These are phyloP conservation scores for Fusarium acutatum DNA, from an alignment of 2,329 filamentous ascomycete species.

Conservation along the genomic window DNA sequence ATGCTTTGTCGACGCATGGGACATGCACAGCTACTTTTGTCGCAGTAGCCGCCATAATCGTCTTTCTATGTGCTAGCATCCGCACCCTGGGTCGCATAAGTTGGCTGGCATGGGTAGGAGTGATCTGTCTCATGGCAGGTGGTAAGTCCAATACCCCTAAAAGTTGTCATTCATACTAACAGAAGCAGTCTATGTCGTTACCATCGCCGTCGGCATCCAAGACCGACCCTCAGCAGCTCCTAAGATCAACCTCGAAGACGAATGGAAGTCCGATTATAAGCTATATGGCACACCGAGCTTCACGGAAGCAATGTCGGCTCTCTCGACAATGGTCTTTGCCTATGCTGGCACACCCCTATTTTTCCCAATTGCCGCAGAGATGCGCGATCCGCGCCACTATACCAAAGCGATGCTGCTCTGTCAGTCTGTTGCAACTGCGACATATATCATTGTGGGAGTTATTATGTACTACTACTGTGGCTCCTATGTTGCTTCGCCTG, in stretches of 20 bases:
- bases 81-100: constrained; percentile 45
- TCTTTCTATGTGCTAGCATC: constrained; percentile 45
- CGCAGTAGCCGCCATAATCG: constrained; percentile 44
- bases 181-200: constrained; percentile 28
- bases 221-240: constrained; percentile 30
- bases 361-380: constrained; percentile 46
- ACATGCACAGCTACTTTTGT: constrained; percentile 52
- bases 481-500: constrained; percentile 56
- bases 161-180: background rate
- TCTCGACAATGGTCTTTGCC: constrained; percentile 49
- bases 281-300: constrained; percentile 44
- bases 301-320: constrained; percentile 43
- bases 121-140: constrained; percentile 30
- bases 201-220: constrained; percentile 37
- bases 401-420: constrained; percentile 40
- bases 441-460: constrained; percentile 46
- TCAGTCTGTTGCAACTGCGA: constrained; percentile 42
- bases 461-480: constrained; percentile 58
- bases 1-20: constrained; percentile 50
- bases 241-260: background rate
- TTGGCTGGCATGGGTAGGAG: constrained; percentile 45
- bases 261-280: constrained; percentile 45
- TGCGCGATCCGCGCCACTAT: constrained; percentile 43
- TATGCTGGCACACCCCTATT: constrained; percentile 49
- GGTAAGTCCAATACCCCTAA: background rate